Base-by-base conservation (phyloP, 2,329 filamentous ascomycete species). In the Cladosporium sp. region DNA sequence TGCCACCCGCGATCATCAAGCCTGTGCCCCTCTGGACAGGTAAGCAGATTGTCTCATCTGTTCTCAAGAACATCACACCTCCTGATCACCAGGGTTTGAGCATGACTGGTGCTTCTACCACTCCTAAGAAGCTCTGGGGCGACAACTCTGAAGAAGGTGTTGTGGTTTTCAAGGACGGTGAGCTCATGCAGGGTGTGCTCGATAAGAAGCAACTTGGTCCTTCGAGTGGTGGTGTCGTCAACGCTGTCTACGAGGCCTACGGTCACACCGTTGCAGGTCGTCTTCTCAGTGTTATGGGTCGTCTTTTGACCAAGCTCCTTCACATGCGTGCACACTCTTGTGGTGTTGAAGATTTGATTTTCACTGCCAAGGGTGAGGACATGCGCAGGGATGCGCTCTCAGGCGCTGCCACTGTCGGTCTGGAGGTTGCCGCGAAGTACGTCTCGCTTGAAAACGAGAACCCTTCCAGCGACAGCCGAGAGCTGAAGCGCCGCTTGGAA, bases 121-220 rank as follows among this genome's bases (percentile, higher is more conserved):
- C 94, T 13, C 84, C 87, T 28, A 83, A 82, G n/a, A 85, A 87
- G 54, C 82, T 89, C 53, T 99, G 94, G 94, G 90, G 86, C 3
- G 77, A 81, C n/a, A 80, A 74, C 34, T 79, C 80, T 0, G 92
- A 96, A 71, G 94, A 97, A 72, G 89, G 86, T 20, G 75, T 79
- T 1, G 91, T 99, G 32, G 80, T 92, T 19, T 87, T 99, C 73
- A 86, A 89, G 62, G 86, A 94, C 64, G 93, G 94, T 49, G 90
- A 96, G 64, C 84, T 97, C 64, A 81, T 97, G 48, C 88, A 85
- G 48, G 94, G 94, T 66, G 95, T 99, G 66, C 81, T 99, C 25
- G 95, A 99, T 73, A 99, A 99, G 76, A 88, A 90, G 39, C 94
- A 99, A 66, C 89, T 99, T 58, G 94, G 94, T 55, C 91, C 92